These are phyloP conservation scores for Boletellus sp. DNA, from an alignment of 768 basidiomycete species.

Conservation along the genomic window DNA sequence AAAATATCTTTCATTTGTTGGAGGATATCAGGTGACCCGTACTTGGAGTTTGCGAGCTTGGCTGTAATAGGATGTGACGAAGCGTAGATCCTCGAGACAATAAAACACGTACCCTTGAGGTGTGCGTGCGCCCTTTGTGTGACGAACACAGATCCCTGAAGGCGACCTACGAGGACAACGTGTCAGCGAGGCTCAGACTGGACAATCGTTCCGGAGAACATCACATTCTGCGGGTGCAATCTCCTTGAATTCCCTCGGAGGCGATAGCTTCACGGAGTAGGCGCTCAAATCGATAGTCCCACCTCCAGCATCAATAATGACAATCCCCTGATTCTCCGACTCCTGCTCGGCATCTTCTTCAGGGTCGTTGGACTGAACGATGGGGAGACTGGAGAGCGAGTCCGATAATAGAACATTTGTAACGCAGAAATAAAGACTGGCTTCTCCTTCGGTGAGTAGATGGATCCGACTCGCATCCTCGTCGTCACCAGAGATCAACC, in stretches of 20 bases:
- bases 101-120: constrained; percentile 22
- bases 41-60: constrained; percentile 29
- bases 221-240: constrained; percentile 33
- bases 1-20: constrained; percentile 32
- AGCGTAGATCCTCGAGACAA: not conserved
- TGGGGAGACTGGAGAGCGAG: constrained; percentile 8
- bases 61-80: constrained; percentile 12
- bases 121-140: constrained; percentile 27
- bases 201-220: not conserved
- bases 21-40: constrained; percentile 28
- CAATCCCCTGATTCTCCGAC: constrained; percentile 33
- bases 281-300: constrained; percentile 40
- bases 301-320: constrained; percentile 46
- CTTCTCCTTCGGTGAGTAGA: constrained; percentile 25
- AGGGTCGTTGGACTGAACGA: not conserved
- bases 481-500: not conserved
- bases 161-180: constrained; percentile 24
- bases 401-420: constrained; percentile 41
- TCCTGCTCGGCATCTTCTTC: constrained; percentile 1
- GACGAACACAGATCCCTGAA: constrained; percentile 39
- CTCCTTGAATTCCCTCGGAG: constrained; percentile 30
- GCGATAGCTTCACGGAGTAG: constrained; percentile 26
- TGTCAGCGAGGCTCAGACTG: not conserved
- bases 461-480: not conserved
- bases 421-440: constrained; percentile 33